These are phyloP conservation scores for Debaryomyces fabryi DNA, from an alignment of 1,139 yeast species.

Conservation along the genomic window DNA sequence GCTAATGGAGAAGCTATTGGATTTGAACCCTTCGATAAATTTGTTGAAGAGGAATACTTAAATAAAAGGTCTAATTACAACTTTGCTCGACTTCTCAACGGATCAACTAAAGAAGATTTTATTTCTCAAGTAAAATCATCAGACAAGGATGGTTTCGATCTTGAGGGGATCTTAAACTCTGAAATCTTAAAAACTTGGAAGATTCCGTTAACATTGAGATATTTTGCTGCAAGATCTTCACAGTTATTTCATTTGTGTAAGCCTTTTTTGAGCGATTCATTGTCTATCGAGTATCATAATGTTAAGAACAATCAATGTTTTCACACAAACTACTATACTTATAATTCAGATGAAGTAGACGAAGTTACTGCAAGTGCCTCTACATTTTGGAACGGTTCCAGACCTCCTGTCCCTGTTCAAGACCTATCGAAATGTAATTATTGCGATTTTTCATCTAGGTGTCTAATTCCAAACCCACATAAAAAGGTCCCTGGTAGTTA, in stretches of 20 bases:
- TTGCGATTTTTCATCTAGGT: slow-evolving; percentile 52
- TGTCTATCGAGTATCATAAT: slow-evolving; percentile 58
- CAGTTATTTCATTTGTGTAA: slow-evolving; percentile 47
- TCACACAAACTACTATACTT: slow-evolving; percentile 38
- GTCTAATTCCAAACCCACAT: slow-evolving; percentile 33
- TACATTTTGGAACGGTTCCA: slow-evolving; percentile 57
- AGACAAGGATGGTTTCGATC: slow-evolving; percentile 14
- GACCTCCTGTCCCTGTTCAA: slow-evolving; percentile 44
- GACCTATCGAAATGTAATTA: slow-evolving; percentile 47
- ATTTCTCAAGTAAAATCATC: slow-evolving; percentile 2
- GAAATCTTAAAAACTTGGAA: slow-evolving; percentile 46
- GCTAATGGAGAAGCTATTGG: slow-evolving; percentile 51
- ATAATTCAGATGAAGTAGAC: slow-evolving; percentile 29
- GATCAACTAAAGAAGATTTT: slow-evolving; percentile 1
- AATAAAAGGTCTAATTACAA: slow-evolving; percentile 10
- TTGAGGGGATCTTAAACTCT: slow-evolving; percentile 7
- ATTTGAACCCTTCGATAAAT: slow-evolving; percentile 40
- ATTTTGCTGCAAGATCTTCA: slow-evolving; percentile 56
- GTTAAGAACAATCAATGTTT: slow-evolving; percentile 36
- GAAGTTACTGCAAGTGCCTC: slow-evolving; percentile 35
- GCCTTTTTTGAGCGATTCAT: slow-evolving; percentile 34
- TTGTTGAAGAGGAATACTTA: slow-evolving; percentile 8
- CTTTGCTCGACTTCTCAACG: slow-evolving; percentile 9
- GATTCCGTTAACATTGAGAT: slow-evolving; percentile 56
- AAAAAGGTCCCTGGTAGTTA: slow-evolving; percentile 1